Percentiles rank a stretch among this genome's conserved stretches.
Conservation (phyloP, 164 flowering plant species). For the Amborella trichopoda region DNA sequence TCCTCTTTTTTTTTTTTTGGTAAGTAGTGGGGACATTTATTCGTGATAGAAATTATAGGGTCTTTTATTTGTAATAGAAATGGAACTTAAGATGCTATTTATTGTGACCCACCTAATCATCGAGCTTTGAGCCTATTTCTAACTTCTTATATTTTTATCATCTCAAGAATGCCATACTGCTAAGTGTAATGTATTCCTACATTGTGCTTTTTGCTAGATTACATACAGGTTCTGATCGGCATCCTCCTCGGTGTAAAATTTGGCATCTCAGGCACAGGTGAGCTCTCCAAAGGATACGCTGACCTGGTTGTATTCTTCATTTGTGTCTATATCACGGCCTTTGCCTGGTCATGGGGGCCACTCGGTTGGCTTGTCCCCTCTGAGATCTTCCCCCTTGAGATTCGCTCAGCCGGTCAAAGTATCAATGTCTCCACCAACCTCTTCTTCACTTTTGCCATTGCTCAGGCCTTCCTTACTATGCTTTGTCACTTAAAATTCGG, state of each 20-base stretch:
- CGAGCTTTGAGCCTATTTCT: background rate
- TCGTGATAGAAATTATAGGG: background rate
- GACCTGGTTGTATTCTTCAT: conserved; percentile 9
- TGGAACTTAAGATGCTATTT: background rate
- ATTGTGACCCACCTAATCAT: background rate
- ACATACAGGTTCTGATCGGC: conserved; percentile 8
- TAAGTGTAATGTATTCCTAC: too few relatives aligned
- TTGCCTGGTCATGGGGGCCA: conserved; percentile 26
- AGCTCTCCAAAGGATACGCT: conserved; percentile 8
- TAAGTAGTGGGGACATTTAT: background rate
- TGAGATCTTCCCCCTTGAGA: conserved; percentile 24
- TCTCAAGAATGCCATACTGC: background rate
- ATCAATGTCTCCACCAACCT: conserved; percentile 20
- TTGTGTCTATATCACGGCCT: conserved; percentile 18
- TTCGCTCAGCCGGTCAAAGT: conserved; percentile 22
- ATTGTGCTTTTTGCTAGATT: background rate
- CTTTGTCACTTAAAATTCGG: conserved; percentile 20
- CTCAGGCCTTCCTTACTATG: conserved; percentile 15
- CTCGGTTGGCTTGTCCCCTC: conserved; percentile 23
- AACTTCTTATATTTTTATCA: background rate
- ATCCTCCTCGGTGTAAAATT: conserved; percentile 12
- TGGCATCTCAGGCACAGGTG: conserved; percentile 11
- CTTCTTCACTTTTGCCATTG: conserved; percentile 18
- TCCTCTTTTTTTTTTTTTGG: too few relatives aligned
- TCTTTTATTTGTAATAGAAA: background rate